Base-by-base conservation (phyloP, 2,329 filamentous ascomycete species). In the Arthrobotrys conoides region DNA sequence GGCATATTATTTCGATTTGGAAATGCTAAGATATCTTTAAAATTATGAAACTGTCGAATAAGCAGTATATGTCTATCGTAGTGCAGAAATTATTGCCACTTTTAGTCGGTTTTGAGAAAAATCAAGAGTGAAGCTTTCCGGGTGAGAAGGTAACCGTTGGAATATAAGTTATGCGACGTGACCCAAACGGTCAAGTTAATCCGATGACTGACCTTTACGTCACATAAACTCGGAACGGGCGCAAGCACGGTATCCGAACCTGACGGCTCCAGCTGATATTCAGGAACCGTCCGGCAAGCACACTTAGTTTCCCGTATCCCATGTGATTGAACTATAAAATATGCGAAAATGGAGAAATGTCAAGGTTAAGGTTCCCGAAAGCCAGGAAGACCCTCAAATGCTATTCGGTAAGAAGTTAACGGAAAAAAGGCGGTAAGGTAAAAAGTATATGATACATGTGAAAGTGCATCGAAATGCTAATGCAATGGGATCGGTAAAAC, bases 371-470 rank as follows among this genome's bases (percentile, higher is more conserved):
- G 36, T 61, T 44, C 57, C 57, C 57, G 57, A 51, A 16, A 6
- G 48, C 1, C 5, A 20, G 38, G 12, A 55, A 70, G 49, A 70
- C n/a, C 36, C 36, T 61, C 33, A 44, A 44, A 61, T 61, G 57
- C 33, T 20, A 44, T 44, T 61, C 36, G 33, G 57, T 24, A 61
- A 16, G 44, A 46, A 46, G 14, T 41, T 16, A 41, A 41, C 38
- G n/a, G 44, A n/a, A 46, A n/a, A 46, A 5, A 20, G n/a, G 16
- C 12, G 44, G n/a, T 46, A 46, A 18, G 18, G 33, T n/a, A 6
- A 18, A 16, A 18, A 20, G 36, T 24, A 67, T 73, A 73, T 73
- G 48, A 73, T 73, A 73, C 70, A 73, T 38, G 63, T 57, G 57
- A 44, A 59, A 67, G 57, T 61, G 57, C 18, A 61, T 10, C 36